Percentiles rank a stretch among this genome's conserved stretches.
phyloP scores from a whole-genome alignment of 805 yeast species.

The Starmerella apis region DNA sequence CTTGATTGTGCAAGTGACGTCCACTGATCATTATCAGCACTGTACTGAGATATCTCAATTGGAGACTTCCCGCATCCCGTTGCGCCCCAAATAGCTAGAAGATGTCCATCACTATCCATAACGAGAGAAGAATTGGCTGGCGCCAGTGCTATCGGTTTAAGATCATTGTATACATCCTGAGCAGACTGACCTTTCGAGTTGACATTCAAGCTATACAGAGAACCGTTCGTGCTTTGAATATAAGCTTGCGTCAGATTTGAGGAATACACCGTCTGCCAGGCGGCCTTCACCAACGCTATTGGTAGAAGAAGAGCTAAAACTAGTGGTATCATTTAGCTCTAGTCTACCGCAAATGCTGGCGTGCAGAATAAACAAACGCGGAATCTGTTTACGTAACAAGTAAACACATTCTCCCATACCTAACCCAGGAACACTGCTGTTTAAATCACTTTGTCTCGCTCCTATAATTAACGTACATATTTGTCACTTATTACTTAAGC shows the following conservation, averaged over 20 bases:
- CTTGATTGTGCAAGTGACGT: constrained; percentile 19
- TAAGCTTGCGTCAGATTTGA: constrained; percentile 22
- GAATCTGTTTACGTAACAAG: background rate
- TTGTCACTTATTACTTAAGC: no score
- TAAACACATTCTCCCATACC: background rate
- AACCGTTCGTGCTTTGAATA: constrained; percentile 21
- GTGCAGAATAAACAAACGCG: constrained; percentile 10
- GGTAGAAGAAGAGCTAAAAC: background rate
- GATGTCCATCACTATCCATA: constrained; percentile 22
- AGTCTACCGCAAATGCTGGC: background rate
- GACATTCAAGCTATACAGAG: constrained; percentile 19
- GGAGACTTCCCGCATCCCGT: constrained; percentile 23
- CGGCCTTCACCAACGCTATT: constrained; percentile 1
- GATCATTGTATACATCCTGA: constrained; percentile 7
- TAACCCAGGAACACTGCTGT: no score
- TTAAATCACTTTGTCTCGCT: no score
- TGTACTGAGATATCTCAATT: constrained; percentile 24
- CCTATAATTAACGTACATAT: no score
- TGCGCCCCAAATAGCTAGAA: constrained; percentile 28
- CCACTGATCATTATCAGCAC: constrained; percentile 23
- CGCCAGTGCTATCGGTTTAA: constrained; percentile 23
- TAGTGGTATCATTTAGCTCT: background rate
- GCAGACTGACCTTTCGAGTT: background rate
- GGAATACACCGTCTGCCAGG: constrained; percentile 24
- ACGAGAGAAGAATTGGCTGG: constrained; percentile 29